Evolutionary conservation across 306 rosid genomes (phyloP).

Genomic region (Senna siamea): DNA sequence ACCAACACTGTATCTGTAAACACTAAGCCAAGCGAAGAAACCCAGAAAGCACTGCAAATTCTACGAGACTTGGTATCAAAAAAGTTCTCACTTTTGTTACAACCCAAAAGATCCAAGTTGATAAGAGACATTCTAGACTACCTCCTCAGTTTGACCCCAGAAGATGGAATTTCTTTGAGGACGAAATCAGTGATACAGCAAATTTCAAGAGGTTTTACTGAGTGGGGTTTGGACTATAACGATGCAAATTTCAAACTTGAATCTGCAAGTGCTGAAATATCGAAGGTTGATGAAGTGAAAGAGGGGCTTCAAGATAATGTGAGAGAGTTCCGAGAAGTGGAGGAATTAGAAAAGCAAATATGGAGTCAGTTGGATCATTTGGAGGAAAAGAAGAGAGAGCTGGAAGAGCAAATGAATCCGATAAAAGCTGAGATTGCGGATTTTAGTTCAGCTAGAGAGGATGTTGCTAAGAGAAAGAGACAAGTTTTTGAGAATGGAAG

Average conservation of each 20-base stretch:
- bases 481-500: conserved; percentile 28
- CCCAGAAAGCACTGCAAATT: conserved; percentile 25
- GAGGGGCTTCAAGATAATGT: conserved; percentile 24
- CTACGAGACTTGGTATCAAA: conserved; percentile 16
- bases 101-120: conserved; percentile 28
- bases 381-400: conserved; percentile 35
- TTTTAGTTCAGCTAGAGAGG: conserved; percentile 4
- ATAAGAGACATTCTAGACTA: conserved; percentile 21
- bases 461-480: conserved; percentile 27
- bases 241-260: conserved; percentile 38
- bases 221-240: conserved; percentile 34
- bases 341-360: conserved; percentile 13
- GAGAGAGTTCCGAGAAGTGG: conserved; percentile 32
- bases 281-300: conserved; percentile 16
- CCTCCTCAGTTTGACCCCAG: conserved; percentile 31
- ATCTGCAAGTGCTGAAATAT: conserved; percentile 9
- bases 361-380: not conserved
- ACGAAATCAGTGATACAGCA: conserved; percentile 12
- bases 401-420: conserved; percentile 39
- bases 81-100: conserved; percentile 25
- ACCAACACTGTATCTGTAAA: not conserved
- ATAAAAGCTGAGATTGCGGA: conserved; percentile 32
- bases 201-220: conserved; percentile 29
- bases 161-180: conserved; percentile 30
- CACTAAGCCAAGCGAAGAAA: conserved; percentile 35